Evolutionary conservation across 345 rosid genomes (phyloP).

Genomic region (Rhodomyrtus tomentosa): DNA sequence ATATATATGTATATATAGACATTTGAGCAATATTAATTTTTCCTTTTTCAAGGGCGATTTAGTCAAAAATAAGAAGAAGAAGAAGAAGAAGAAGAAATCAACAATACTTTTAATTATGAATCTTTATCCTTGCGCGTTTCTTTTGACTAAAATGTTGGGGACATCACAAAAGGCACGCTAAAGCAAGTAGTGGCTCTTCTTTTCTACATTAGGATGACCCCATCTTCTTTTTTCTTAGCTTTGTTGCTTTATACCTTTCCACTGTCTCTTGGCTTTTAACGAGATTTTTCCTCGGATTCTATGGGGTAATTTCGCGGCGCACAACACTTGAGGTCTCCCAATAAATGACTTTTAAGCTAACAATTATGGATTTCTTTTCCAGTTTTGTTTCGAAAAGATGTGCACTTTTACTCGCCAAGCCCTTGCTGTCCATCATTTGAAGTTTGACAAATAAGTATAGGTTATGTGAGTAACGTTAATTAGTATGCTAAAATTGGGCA

Average conservation of each 20-base stretch:
- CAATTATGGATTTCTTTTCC: not conserved
- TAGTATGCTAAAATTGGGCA: not conserved
- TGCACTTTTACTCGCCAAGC: not conserved
- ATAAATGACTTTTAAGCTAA: not conserved
- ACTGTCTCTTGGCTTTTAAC: not conserved
- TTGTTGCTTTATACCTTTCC: not conserved
- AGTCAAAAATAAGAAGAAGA: no score
- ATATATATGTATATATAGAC: no score
- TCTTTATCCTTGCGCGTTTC: no score
- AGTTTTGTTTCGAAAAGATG: not conserved
- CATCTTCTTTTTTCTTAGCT: not conserved
- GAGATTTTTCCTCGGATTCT: no score
- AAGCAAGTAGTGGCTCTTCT: no score
- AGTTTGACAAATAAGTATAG: not conserved
- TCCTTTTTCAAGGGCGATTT: no score
- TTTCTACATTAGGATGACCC: accelerated
- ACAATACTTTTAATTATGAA: no score
- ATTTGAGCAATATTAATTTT: no score
- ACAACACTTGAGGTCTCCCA: not conserved
- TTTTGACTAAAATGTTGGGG: no score
- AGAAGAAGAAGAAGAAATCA: no score
- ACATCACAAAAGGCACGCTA: no score
- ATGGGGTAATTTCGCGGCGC: not conserved
- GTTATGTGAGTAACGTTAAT: no score
- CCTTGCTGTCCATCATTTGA: not conserved